A percentile compares a stretch with the other conserved stretches of the same genome.
Evolutionary conservation across 1,139 yeast genomes (phyloP).

Genomic region (Debaryomyces sp.): DNA sequence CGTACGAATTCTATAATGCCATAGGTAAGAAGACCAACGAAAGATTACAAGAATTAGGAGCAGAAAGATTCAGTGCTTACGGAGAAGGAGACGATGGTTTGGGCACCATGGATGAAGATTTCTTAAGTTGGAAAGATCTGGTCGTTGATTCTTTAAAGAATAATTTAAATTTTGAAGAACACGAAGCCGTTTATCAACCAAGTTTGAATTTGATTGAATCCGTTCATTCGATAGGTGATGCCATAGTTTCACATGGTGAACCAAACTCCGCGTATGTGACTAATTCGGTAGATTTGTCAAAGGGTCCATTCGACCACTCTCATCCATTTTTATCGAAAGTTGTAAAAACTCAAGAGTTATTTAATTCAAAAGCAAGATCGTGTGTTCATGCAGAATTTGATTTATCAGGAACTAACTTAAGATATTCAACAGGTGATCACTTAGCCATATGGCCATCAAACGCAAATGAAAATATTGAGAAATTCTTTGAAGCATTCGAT

Average conservation of each 20-base stretch:
- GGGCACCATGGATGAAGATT: slow-evolving; percentile 95
- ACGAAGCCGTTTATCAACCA: slow-evolving; percentile 78
- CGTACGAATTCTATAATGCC: slow-evolving; percentile 88
- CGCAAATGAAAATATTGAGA: slow-evolving; percentile 69
- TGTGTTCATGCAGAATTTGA: slow-evolving; percentile 94
- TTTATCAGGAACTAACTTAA: slow-evolving; percentile 69
- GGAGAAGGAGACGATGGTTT: slow-evolving; percentile 96
- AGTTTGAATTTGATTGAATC: slow-evolving; percentile 53
- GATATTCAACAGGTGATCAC: slow-evolving; percentile 95
- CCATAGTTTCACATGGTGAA: slow-evolving; percentile 76
- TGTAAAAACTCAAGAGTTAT: slow-evolving; percentile 64
- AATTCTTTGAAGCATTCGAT: slow-evolving; percentile 66
- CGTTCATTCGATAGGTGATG: slow-evolving; percentile 32
- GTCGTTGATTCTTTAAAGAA: slow-evolving; percentile 69
- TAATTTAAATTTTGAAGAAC: slow-evolving; percentile 69
- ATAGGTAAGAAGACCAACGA: slow-evolving; percentile 65
- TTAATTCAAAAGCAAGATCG: slow-evolving; percentile 64
- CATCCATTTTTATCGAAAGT: slow-evolving; percentile 87
- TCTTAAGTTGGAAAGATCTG: slow-evolving; percentile 86
- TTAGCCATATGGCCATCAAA: slow-evolving; percentile 94
- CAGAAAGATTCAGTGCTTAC: slow-evolving; percentile 65
- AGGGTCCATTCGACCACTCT: slow-evolving; percentile 81
- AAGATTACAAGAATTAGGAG: slow-evolving; percentile 63
- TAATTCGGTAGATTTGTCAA: slow-evolving; percentile 42
- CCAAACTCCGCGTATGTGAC: slow-evolving; percentile 66